Base-by-base conservation (phyloP, 176 grass and related monocot genomes). In the Juncus effusus region DNA sequence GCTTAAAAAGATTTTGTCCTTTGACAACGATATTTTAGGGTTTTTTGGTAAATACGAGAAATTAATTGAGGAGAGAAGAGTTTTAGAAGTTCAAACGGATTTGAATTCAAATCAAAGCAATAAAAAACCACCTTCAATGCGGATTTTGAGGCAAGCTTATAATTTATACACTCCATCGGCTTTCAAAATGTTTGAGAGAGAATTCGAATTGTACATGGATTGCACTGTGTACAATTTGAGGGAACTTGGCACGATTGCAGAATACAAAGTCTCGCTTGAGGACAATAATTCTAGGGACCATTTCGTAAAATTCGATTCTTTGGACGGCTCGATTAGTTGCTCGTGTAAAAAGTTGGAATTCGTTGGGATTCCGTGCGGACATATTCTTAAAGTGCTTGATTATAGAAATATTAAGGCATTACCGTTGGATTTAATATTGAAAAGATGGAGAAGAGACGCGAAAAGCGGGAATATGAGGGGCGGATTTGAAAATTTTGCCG, bases 191-290 rank as follows among this genome's bases (percentile, higher is more conserved):
- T 96, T 96, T 76, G 91, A 96, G 76, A 88, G 56, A 65, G 84
- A 96, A 69, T 96, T 96, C 87, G 91, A 96, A 63, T 79, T 88
- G 72, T 96, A 88, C 81, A 96, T 96, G 84, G 87, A 91, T 78
- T 96, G 91, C 72, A 83, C 87, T 76, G 66, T 96, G 64, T 96
- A 88, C 74, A 85, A 54, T 59, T 85, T 58, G 80, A 76, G 82
- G 4, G 79, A 91, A 59, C 75, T 80, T 63, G 84, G 82, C 42
- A 81, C 91, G 35, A 73, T 85, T 64, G 87, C 71, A n/a, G 74
- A 83, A 37, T 96, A 96, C 56, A 90, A 72, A 57, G 76, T 96
- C 52, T 58, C 65, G 67, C 61, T 81, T 39, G 87, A 88, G 52
- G 84, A 70, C 4, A 38, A 90, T 60, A 82, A 77, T 59, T 64